These are phyloP conservation scores for Euclidium syriacum DNA, from an alignment of 345 rosid species.

Conservation along the genomic window DNA sequence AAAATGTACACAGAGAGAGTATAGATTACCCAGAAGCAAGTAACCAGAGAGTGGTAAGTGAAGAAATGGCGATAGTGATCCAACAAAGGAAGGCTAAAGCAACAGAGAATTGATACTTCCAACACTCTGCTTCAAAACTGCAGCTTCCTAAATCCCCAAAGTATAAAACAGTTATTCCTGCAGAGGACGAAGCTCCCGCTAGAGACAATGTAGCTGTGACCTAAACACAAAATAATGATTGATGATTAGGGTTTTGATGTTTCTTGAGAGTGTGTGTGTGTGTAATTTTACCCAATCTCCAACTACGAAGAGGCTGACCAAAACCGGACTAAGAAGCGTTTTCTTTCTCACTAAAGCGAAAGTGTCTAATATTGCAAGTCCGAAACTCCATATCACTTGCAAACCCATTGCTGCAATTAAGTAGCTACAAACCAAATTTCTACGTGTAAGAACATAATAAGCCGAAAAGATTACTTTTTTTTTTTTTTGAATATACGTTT, in stretches of 20 bases:
- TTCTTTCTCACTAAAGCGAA: conserved; percentile 55
- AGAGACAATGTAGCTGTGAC: conserved; percentile 62
- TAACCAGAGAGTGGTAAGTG: conserved; percentile 79
- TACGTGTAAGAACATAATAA: not conserved
- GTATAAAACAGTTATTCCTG: conserved; percentile 54
- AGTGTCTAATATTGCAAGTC: conserved; percentile 59
- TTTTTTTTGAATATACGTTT: not conserved
- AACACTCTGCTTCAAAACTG: conserved; percentile 43
- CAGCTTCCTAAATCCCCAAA: conserved; percentile 54
- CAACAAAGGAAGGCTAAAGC: conserved; percentile 76
- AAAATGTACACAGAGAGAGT: conserved; percentile 2
- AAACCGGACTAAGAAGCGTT: conserved; percentile 42
- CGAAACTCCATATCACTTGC: conserved; percentile 78
- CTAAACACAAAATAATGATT: conserved; percentile 28
- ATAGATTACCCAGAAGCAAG: conserved; percentile 27
- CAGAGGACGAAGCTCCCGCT: conserved; percentile 70
- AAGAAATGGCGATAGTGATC: conserved; percentile 53
- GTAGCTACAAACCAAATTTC: conserved; percentile 47
- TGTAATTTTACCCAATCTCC: conserved; percentile 68
- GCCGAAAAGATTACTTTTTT: not conserved
- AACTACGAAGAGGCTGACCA: conserved; percentile 75
- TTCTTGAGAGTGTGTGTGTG: no score
- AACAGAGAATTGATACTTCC: conserved; percentile 57
- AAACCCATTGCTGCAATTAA: conserved; percentile 87
- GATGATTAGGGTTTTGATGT: not conserved